phyloP scores from a whole-genome alignment of 2,329 filamentous ascomycete species.

The Phialocephala sp. region DNA sequence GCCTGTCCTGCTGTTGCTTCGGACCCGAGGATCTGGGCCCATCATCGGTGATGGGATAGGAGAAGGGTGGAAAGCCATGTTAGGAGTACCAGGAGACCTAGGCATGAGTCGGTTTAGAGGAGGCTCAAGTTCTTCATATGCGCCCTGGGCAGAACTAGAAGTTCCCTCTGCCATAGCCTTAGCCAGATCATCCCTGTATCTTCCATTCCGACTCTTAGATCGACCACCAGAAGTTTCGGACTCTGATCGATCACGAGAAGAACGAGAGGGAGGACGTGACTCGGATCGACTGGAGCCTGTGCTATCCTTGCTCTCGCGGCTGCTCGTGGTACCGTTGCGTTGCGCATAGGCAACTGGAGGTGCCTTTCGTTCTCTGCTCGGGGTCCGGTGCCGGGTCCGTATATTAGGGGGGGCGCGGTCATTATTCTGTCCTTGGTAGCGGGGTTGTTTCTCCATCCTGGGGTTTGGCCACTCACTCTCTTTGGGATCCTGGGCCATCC shows the following conservation, averaged over 20 bases:
- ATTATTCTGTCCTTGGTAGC: conserved; percentile 25
- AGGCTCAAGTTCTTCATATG: conserved; percentile 35
- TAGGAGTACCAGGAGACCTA: conserved; percentile 34
- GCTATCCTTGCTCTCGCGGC: conserved; percentile 33
- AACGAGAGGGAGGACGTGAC: conserved; percentile 36
- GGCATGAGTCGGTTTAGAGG: conserved; percentile 33
- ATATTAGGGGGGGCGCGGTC: conserved; percentile 34
- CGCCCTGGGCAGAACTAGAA: conserved; percentile 31
- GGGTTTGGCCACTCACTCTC: conserved; percentile 30
- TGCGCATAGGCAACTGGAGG: conserved; percentile 35
- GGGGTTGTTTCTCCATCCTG: conserved; percentile 25
- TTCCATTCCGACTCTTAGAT: conserved; percentile 41
- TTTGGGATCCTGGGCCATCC: conserved; percentile 15
- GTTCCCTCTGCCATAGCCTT: conserved; percentile 38
- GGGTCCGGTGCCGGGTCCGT: conserved; percentile 31
- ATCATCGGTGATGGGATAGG: conserved; percentile 38
- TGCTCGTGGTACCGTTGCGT: conserved; percentile 28
- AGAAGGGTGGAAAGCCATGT: conserved; percentile 34
- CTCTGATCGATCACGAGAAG: conserved; percentile 40
- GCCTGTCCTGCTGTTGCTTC: conserved; percentile 40
- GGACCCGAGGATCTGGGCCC: conserved; percentile 25
- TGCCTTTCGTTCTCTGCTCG: conserved; percentile 38
- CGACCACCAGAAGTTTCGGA: conserved; percentile 39
- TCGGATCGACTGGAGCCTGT: conserved; percentile 33
- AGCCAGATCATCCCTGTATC: conserved; percentile 40